Evolutionary conservation across 2,329 filamentous ascomycete species (phyloP), one percentile per base, ranked within the genome.

Genomic region (Periconia sp.): DNA sequence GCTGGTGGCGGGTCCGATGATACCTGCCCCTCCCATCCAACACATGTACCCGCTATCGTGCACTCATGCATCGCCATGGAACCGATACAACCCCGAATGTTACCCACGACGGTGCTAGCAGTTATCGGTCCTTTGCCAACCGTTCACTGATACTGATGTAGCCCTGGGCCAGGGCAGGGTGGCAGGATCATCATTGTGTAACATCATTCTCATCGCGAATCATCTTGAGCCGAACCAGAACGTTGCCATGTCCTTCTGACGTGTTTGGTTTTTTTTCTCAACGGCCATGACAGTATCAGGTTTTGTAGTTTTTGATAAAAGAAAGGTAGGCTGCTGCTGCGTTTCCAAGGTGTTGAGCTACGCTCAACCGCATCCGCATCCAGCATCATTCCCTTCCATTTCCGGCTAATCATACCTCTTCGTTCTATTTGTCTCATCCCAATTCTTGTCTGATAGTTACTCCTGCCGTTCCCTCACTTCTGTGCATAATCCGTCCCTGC

Each of bases 71-170:
- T 53, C 54, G 52, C 55, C 56, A 65, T 70, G 61, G 64, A 55
- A 71, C 68, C 56, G 57, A 67, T 71, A 63, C 66, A 55, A 72
- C 70, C 62, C 61, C 55, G 41, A 61, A 60, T 67, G 61, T 60
- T 56, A 65, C 63, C 46, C 50, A n/a, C 56, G 20, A 54, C 55
- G 37, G 42, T 41, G 41, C 58, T 42, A 48, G 52, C 48, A 35
- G 41, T n/a, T 33, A 33, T 27, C 23, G 23, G 23, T 8, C 23
- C 23, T 27, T 27, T 27, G 23, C 8, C 23, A 27, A 27, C 23
- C 23, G n/a, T 27, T 3, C 5, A 27, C 23, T 3, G 23, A 5
- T 8, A 27, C 5, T 52, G 40, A 40, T 50, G 18, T 40, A 45
- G 42, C 19, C 20, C 41, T 30, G n/a, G n/a, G n/a, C 52, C 52